A percentile compares a stretch with the other conserved stretches of the same genome.
Conservation (phyloP, 2,329 filamentous ascomycete genomes). For the Hansfordia pulvinata region DNA sequence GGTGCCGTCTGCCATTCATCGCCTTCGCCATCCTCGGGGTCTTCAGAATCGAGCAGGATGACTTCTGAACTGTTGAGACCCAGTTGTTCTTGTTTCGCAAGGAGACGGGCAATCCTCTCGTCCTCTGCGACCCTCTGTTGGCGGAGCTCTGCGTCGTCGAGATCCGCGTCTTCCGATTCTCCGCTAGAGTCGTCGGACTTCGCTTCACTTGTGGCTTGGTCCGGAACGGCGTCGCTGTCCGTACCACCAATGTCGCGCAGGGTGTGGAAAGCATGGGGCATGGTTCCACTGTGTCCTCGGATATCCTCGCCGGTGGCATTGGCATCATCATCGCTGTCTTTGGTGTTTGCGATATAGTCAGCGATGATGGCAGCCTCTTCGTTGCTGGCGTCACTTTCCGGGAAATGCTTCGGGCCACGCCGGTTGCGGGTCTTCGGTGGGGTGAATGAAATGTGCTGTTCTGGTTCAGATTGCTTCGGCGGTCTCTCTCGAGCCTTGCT, state of each 20-base stretch:
- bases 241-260: constrained; percentile 28
- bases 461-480: no score
- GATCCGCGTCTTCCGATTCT: constrained; percentile 22
- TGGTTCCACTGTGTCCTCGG: constrained; percentile 7
- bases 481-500: constrained; percentile 6
- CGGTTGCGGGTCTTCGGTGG: no score
- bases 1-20: constrained; percentile 13
- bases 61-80: constrained; percentile 47
- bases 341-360: constrained; percentile 61
- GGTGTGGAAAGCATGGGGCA: constrained; percentile 13
- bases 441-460: no score
- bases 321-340: constrained; percentile 23
- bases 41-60: constrained; percentile 37
- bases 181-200: constrained; percentile 16
- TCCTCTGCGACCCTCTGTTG: constrained; percentile 30
- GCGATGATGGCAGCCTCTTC: constrained; percentile 44
- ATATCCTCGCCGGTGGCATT: constrained; percentile 14
- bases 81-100: constrained; percentile 49
- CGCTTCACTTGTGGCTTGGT: constrained; percentile 12
- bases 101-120: constrained; percentile 44
- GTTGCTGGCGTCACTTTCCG: no score
- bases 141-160: constrained; percentile 23
- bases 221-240: constrained; percentile 22
- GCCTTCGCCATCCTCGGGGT: constrained; percentile 20
- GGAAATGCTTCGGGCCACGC: no score